phyloP scores from a whole-genome alignment of 2,329 filamentous ascomycete species.

The Cryphonectria japonica region DNA sequence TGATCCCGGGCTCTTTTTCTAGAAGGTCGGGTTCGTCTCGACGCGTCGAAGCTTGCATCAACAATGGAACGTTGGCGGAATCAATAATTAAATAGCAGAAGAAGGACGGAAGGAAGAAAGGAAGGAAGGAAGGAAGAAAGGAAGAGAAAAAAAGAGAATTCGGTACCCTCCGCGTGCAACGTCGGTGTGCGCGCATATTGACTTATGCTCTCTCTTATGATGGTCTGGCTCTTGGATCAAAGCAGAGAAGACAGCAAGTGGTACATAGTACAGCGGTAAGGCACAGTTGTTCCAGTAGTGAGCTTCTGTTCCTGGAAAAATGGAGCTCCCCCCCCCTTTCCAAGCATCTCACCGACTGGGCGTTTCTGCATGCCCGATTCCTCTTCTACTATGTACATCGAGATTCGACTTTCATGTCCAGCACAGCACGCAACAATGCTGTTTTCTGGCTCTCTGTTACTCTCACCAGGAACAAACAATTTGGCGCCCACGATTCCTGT shows the following conservation, averaged over 20 bases:
- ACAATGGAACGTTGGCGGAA: neutral
- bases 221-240: neutral
- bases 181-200: neutral
- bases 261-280: neutral
- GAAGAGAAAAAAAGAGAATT: neutral
- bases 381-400: neutral
- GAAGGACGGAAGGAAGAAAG: too few relatives aligned
- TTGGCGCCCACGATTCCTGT: neutral
- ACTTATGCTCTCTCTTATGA: too few relatives aligned
- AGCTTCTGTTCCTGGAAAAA: constrained; percentile 3
- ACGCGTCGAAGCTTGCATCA: neutral
- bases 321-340: neutral
- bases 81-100: neutral
- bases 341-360: neutral
- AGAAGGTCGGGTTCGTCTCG: neutral
- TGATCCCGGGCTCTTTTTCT: neutral
- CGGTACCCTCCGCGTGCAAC: neutral
- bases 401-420: neutral
- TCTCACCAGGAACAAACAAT: too few relatives aligned
- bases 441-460: too few relatives aligned
- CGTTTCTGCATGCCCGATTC: neutral
- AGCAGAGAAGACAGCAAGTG: neutral
- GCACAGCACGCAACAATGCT: too few relatives aligned
- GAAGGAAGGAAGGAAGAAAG: too few relatives aligned
- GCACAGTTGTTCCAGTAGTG: neutral